A percentile compares a stretch with the other conserved stretches of the same genome.
These are phyloP conservation scores for Evansstolkia leycettana DNA, from an alignment of 495 filamentous ascomycete species.

Conservation along the genomic window DNA sequence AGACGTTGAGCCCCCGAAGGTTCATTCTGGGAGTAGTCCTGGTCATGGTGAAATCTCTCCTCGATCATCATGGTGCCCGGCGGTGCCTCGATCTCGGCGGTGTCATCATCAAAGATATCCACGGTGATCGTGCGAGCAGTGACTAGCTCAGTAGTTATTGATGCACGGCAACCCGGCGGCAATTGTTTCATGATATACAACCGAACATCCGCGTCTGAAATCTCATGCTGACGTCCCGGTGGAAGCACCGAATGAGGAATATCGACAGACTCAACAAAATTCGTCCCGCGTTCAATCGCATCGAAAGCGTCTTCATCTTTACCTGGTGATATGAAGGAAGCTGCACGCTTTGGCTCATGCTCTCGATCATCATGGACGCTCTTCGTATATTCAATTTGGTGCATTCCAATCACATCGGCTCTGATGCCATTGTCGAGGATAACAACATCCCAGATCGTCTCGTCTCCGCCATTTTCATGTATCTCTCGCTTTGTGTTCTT, in stretches of 20 bases:
- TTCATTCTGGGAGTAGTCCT: slow-evolving; percentile 11
- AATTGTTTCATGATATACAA: slow-evolving; percentile 35
- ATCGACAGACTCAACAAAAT: slow-evolving; percentile 9
- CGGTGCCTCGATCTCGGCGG: slow-evolving; percentile 47
- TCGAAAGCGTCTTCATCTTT: slow-evolving; percentile 31
- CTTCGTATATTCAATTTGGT: slow-evolving; percentile 16
- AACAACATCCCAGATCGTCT: slow-evolving; percentile 71
- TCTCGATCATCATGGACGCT: slow-evolving; percentile 6
- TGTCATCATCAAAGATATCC: slow-evolving; percentile 50
- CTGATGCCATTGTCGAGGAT: slow-evolving; percentile 51
- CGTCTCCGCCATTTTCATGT: slow-evolving; percentile 40
- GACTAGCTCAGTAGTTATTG: slow-evolving; percentile 49
- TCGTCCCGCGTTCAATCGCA: slow-evolving; percentile 32
- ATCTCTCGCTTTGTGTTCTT: slow-evolving; percentile 44
- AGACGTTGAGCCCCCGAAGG: slow-evolving; percentile 7
- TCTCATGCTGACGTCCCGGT: slow-evolving; percentile 18
- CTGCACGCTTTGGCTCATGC: slow-evolving; percentile 10
- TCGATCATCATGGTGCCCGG: slow-evolving; percentile 56
- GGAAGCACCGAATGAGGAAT: slow-evolving; percentile 17
- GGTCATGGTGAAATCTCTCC: slow-evolving; percentile 35
- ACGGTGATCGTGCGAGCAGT: slow-evolving; percentile 64
- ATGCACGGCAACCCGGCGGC: slow-evolving; percentile 37
- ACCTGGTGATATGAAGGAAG: slow-evolving; percentile 27
- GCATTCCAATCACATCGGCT: slow-evolving; percentile 43
- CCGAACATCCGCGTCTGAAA: slow-evolving; percentile 33